Base-by-base conservation (phyloP, 2,329 filamentous ascomycete species). In the Rhynchosporium graminicola region DNA sequence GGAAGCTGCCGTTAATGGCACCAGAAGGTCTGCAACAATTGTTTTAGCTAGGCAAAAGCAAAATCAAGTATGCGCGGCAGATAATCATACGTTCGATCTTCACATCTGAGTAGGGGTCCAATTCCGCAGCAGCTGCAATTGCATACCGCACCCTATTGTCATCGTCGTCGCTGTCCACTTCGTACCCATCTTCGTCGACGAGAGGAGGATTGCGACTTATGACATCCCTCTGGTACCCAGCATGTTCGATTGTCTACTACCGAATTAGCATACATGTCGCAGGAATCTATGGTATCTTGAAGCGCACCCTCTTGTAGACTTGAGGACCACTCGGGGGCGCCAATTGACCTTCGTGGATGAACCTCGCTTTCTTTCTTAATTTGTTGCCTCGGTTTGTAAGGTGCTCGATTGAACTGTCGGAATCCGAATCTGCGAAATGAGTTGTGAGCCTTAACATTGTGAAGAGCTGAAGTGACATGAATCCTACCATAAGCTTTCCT, bases 341-440 rank as follows among this genome's bases (percentile, higher is more conserved):
- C 66, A 92, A 80, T 70, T 88, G 86, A 63, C 89, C 89, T 71
- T 87, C 82, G 69, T 85, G 87, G 51, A 89, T 83, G 73, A 90
- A 90, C 69, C 86, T 83, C 50, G 90, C 87, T 70, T 86, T 83
- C 75, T 86, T 89, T 79, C 92, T 91, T 51, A 94, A 80, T 74
- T 93, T 94, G 76, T 91, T 86, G 65, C 89, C 89, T 72, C 90
- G 87, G 75, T 92, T 92, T 62, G 86, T 88, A 69, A 83, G 84
- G 69, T 83, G 81, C 64, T 87, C 82, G 70, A 92, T 87, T 60
- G 86, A 83, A 64, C 87, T 86, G 75, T 94, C 91, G 63, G 89
- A 91, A 74, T 93, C 90, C 69, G 87, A 91, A 65, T 91, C 90
- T 92, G 76, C 45, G 61, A 59, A 51, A 60, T 68, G 51, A 36